Conservation (phyloP, 495 filamentous ascomycete genomes). For the Talaromyces liani region DNA sequence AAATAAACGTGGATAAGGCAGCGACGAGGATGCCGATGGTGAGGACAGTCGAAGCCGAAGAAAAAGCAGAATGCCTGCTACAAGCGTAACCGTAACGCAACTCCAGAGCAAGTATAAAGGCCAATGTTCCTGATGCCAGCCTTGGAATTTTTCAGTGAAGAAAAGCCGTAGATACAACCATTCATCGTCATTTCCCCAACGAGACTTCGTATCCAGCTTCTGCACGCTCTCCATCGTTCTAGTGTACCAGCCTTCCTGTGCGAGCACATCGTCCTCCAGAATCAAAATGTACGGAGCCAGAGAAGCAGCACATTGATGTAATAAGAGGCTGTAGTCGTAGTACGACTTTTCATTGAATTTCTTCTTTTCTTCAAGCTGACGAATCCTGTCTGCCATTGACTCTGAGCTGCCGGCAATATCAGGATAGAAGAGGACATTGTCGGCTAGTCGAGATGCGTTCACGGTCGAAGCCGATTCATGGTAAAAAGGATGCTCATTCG, state of each 20-base stretch:
- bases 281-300: conserved; percentile 40
- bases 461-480: conserved; percentile 16
- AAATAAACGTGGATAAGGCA: background rate
- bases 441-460: background rate
- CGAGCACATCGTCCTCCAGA: conserved; percentile 49
- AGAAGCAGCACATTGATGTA: background rate
- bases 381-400: background rate
- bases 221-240: conserved; percentile 31
- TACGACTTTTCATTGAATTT: background rate
- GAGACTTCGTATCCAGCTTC: conserved; percentile 8
- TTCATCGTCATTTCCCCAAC: background rate
- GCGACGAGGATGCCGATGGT: background rate
- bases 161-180: background rate
- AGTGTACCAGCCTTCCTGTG: conserved; percentile 44
- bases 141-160: background rate
- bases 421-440: background rate
- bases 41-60: background rate
- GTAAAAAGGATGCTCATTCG: conserved; percentile 40
- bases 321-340: background rate
- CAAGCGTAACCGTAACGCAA: background rate
- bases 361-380: background rate
- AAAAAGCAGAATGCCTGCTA: background rate
- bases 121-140: background rate
- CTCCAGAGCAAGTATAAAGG: background rate
- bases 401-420: background rate